Evolutionary conservation across 1,284 basidiomycete species (phyloP).

Genomic region (Apiotrichum veenhuisii): DNA sequence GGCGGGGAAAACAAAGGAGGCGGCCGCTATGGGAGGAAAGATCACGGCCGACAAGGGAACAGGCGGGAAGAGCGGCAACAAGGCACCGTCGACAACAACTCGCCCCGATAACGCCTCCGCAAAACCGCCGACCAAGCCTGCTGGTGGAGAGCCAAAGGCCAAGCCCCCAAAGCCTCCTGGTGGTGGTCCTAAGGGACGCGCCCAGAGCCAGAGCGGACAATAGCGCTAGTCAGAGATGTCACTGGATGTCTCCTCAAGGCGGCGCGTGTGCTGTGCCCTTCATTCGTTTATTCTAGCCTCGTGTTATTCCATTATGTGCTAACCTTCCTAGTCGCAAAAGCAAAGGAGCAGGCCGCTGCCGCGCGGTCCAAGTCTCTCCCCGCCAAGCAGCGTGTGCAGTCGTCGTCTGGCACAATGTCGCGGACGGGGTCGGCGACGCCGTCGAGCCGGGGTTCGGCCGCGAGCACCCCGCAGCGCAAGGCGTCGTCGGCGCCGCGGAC

Average conservation of each 20-base stretch:
- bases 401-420: background rate
- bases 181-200: background rate
- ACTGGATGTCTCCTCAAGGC: constrained; percentile 16
- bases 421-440: background rate
- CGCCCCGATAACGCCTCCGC: background rate
- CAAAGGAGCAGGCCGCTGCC: constrained; percentile 23
- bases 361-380: constrained; percentile 35
- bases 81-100: background rate
- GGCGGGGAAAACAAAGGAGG: background rate
- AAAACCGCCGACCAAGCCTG: background rate
- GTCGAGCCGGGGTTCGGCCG: constrained; percentile 18
- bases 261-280: constrained; percentile 3
- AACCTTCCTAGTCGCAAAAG: constrained; percentile 33
- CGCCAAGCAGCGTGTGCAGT: constrained; percentile 28
- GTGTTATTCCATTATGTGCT: constrained; percentile 7
- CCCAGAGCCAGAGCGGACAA: constrained; percentile 9
- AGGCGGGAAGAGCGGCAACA: background rate
- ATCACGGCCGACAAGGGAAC: background rate
- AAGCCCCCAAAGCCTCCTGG: background rate
- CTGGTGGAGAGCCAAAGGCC: background rate
- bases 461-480: constrained; percentile 48
- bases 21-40: background rate
- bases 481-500: constrained; percentile 48
- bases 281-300: background rate
- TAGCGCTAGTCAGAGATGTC: constrained; percentile 23